A percentile compares a stretch with the other conserved stretches of the same genome.
Evolutionary conservation across 768 basidiomycete genomes (phyloP).

Genomic region (Auriculariales sp.): DNA sequence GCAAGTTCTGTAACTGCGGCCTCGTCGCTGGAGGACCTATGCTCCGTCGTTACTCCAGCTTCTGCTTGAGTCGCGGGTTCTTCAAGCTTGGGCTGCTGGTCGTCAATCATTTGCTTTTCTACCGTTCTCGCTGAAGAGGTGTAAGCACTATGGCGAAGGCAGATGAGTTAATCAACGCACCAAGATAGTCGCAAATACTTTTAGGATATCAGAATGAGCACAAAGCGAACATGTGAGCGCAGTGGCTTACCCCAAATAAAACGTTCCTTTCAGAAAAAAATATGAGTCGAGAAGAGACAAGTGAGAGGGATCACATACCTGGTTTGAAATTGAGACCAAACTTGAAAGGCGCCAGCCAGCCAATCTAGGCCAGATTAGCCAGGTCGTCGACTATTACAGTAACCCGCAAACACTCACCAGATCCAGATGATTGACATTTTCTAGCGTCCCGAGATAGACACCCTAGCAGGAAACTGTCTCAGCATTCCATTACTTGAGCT

Average conservation of each 20-base stretch:
- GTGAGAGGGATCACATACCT: conserved; percentile 81
- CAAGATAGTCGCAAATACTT: not conserved
- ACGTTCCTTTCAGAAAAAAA: too few species aligned
- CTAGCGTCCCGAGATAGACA: conserved; percentile 85
- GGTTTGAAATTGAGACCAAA: conserved; percentile 85
- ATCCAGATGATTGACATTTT: conserved; percentile 82
- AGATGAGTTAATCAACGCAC: not conserved
- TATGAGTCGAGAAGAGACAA: too few species aligned
- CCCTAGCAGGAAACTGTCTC: conserved; percentile 33
- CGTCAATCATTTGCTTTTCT: not conserved
- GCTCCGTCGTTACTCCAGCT: not conserved
- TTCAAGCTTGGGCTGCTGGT: not conserved
- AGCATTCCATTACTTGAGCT: not conserved
- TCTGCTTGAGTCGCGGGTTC: not conserved
- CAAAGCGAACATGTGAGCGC: too few species aligned
- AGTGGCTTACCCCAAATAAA: too few species aligned
- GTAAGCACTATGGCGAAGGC: not conserved
- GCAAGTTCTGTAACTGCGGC: too few species aligned
- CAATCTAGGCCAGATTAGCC: conserved; percentile 85
- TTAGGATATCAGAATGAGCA: too few species aligned
- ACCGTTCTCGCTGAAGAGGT: not conserved
- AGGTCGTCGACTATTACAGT: conserved; percentile 15
- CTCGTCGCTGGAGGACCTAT: not conserved
- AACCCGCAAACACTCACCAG: conserved; percentile 24
- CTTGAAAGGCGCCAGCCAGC: conserved; percentile 77